Base-by-base conservation (phyloP, 2,329 filamentous ascomycete species). In the Chaetomium olivaceum region DNA sequence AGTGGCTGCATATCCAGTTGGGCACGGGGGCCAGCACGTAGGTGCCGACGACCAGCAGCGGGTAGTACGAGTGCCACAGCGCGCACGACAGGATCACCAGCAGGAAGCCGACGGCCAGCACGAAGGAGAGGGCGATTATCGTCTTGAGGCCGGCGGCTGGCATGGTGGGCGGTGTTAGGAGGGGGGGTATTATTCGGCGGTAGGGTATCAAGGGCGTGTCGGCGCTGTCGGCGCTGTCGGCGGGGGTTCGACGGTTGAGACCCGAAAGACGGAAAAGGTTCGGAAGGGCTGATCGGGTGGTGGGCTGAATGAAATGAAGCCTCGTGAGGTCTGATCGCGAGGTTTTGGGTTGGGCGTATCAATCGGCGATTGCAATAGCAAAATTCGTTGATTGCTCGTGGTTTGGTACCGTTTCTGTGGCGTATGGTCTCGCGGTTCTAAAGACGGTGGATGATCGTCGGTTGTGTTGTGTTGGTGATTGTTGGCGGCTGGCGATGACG, bases 41-140 rank as follows among this genome's bases (percentile, higher is more conserved):
- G 73, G 94, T 98, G 73, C 89, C 94, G 69, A 99, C 95, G 73
- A 99, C 95, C 70, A 98, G 87, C 70, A 99, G 88, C 63, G 95
- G 93, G 74, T 95, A 92, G 87, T 96, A 99, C 80, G 92, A 92
- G 77, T 94, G 87, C 86, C 91, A 99, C 72, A 99, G 88, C 59
- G 95, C 95, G 77, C 93, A 96, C 69, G 93, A 97, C 74, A 99
- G 91, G 80, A 99, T 99, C 73, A 98, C 95, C 72, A 99, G 92
- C 74, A 99, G 91, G 82, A 99, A 99, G 74, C 95, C 95, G 74
- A 99, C 95, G 73, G 95, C 95, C 71, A 99, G 92, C 77, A 99
- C 95, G 81, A 99, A 99, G 77, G 95, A 98, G 73, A 99, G 91
- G 71, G 92, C 92, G 80, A 99, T 99, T 81, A 99, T 99, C 72